Evolutionary conservation across 306 rosid species (phyloP), one percentile per base, ranked within the genome.

Genomic region (Sphenostylis stenocarpa): DNA sequence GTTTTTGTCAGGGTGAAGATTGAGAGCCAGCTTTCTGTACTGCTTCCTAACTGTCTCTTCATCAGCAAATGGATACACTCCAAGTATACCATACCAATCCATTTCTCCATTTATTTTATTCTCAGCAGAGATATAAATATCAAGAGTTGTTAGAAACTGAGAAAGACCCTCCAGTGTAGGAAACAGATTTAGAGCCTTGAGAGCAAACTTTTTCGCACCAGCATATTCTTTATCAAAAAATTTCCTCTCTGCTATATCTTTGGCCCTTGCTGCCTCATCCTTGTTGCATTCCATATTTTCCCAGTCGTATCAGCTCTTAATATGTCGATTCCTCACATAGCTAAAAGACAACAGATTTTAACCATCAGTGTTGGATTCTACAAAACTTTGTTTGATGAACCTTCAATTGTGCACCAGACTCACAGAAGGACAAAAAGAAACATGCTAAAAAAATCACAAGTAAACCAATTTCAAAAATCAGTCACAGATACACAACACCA

Each of bases 1-100:
- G 86, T 90, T 91, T 79, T 85, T 90, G 86, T 91, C 95, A 68
- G 97, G 97, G 77, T 92, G 96, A 83, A 92, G 93, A 58, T 64
- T 77, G 26, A 92, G 85, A 55, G 89, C 93, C 87, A 92, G 75
- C 71, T 84, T 85, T 61, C 85, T 84, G 80, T 92, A 92, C 38
- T 92, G 96, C 56, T 79, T 85, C 84, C 85, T 79, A 67, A 92
- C 83, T 4, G 81, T 70, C n/a, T 88, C 92, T 9, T 87, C 88
- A 75, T 88, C 87, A 55, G 87, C 86, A 72, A 26, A 75, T 41
- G 90, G 87, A 45, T 41, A 73, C 23, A 88, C 87, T 28, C 86
- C 79, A 76, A 92, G 96, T 51, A 92, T 84, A 51, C 92, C 91
- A 67, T 88, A 88, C 97, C 96, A 92, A 87, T 92, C 96, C 43